These are phyloP conservation scores for Rhizopus sp. DNA, from an alignment of 371 early-diverging fungal species.

Conservation along the genomic window DNA sequence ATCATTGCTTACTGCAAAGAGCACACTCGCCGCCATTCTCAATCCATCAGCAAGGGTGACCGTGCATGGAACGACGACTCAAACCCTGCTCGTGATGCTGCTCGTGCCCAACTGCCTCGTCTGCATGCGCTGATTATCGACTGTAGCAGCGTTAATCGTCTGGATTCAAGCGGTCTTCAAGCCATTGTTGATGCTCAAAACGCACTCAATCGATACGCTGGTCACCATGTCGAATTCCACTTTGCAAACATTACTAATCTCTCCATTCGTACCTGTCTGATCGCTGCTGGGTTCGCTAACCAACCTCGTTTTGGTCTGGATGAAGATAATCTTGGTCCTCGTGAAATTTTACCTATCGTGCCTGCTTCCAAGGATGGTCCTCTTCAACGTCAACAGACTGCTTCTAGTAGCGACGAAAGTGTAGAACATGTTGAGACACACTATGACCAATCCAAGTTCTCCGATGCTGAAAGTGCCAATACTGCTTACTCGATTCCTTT, in stretches of 20 bases:
- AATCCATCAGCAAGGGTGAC: conserved; percentile 33
- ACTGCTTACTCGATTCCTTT: conserved; percentile 32
- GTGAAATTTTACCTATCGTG: conserved; percentile 38
- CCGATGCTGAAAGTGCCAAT: conserved; percentile 18
- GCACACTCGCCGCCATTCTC: conserved; percentile 32
- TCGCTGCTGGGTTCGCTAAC: conserved; percentile 49
- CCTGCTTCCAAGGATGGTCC: conserved; percentile 45
- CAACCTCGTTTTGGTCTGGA: conserved; percentile 21
- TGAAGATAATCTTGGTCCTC: background rate
- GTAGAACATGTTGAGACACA: background rate
- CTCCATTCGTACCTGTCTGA: conserved; percentile 40
- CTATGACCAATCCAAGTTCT: background rate
- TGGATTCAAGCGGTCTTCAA: conserved; percentile 71
- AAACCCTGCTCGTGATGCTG: conserved; percentile 23
- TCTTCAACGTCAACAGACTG: background rate
- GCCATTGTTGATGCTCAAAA: conserved; percentile 58
- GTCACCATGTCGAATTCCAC: conserved; percentile 54
- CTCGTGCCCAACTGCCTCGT: conserved; percentile 38
- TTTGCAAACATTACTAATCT: conserved; percentile 47
- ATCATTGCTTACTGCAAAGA: conserved; percentile 48
- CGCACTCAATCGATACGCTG: conserved; percentile 57
- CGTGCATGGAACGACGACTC: conserved; percentile 56
- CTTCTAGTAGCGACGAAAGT: background rate
- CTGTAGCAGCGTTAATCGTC: conserved; percentile 59
- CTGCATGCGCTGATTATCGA: conserved; percentile 69